Conservation (phyloP, 768 basidiomycete species). For the Cystobasidium tubakii region DNA sequence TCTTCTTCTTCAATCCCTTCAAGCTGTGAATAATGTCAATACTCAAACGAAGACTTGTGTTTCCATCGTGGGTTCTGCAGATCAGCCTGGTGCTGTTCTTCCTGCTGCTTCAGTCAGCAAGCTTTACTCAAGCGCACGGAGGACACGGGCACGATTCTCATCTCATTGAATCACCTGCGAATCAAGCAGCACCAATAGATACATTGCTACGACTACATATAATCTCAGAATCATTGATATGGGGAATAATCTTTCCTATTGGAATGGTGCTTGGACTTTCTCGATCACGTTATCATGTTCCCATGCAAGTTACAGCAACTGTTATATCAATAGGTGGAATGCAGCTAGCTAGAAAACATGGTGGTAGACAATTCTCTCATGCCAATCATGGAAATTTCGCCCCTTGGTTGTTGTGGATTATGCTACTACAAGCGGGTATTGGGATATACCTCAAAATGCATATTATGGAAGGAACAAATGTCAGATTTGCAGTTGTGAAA, state of each 20-base stretch:
- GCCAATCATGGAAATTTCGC: constrained; percentile 6
- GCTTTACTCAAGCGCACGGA: not conserved
- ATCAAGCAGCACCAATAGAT: not conserved
- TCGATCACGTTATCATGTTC: constrained; percentile 17
- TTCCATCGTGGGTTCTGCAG: not conserved
- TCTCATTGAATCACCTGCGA: not conserved
- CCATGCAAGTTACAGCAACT: constrained; percentile 15
- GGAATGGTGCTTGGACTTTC: constrained; percentile 8
- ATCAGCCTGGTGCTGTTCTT: not conserved
- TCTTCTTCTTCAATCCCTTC: not conserved
- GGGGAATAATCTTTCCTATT: constrained; percentile 8
- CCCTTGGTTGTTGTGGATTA: constrained; percentile 16
- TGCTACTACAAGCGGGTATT: constrained; percentile 2
- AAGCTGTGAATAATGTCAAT: not conserved
- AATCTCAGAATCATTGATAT: not conserved
- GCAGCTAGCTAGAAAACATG: constrained; percentile 1
- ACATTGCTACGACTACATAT: not conserved
- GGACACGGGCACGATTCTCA: not conserved
- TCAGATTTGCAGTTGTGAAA: not conserved
- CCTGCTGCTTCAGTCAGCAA: not conserved
- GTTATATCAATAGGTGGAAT: constrained; percentile 14
- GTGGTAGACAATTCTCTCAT: constrained; percentile 16
- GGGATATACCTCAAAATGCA: constrained; percentile 8
- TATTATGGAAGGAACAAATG: constrained; percentile 3
- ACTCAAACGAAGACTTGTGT: not conserved